phyloP scores from a whole-genome alignment of 23 red algal genomes.

The Gracilaria domingensis region DNA sequence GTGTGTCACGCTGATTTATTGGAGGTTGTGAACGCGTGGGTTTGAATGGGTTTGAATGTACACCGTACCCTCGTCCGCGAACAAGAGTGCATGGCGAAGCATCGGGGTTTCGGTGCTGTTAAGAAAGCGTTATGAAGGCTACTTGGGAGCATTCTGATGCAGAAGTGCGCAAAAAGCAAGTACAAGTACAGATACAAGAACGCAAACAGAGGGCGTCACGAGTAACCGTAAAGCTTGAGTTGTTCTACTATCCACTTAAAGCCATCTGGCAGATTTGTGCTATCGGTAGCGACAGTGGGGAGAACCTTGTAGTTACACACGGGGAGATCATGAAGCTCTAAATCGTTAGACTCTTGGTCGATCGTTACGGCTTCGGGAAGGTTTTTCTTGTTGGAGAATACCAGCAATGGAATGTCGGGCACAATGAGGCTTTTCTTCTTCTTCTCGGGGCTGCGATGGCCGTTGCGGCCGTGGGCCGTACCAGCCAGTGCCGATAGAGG shows the following conservation, averaged over 20 bases:
- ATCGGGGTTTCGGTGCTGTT: conserved; percentile 13
- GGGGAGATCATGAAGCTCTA: conserved; percentile 75
- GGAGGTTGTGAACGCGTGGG: not conserved
- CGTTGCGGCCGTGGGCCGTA: too few relatives aligned
- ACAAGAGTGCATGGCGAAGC: not conserved
- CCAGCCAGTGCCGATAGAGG: too few relatives aligned
- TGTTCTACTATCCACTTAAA: conserved; percentile 81
- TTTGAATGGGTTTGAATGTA: conserved; percentile 21
- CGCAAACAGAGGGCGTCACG: not conserved
- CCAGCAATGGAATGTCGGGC: conserved; percentile 81
- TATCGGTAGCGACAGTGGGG: conserved; percentile 57
- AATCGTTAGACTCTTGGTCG: conserved; percentile 56
- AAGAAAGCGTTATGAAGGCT: conserved; percentile 5
- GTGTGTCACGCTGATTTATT: not conserved
- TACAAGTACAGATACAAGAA: not conserved
- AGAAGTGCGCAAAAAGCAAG: not conserved
- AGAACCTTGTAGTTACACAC: conserved; percentile 78
- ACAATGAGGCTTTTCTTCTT: conserved; percentile 75
- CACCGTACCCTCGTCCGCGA: not conserved
- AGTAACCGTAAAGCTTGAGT: conserved; percentile 77
- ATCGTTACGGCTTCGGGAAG: conserved; percentile 53
- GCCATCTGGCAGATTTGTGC: conserved; percentile 61
- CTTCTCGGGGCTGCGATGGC: too few relatives aligned
- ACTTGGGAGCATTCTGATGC: not conserved
- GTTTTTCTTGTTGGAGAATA: conserved; percentile 94